phyloP scores from a whole-genome alignment of 306 rosid species.

The Corylus heterophylla region DNA sequence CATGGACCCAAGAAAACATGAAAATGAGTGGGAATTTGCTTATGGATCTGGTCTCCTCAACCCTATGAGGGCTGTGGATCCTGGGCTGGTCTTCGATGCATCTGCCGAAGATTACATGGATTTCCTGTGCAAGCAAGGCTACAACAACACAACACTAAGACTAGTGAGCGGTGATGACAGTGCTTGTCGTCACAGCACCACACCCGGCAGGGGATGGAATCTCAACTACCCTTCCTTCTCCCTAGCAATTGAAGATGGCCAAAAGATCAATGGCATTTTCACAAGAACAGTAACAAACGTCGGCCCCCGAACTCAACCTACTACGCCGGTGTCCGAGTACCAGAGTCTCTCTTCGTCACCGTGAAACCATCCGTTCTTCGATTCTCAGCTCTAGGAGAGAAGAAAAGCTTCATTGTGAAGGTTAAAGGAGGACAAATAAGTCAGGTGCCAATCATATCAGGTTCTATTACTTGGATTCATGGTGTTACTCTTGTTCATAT shows the following conservation, averaged over 20 bases:
- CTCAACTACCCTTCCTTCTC: slow-evolving; percentile 39
- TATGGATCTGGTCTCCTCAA: slow-evolving; percentile 32
- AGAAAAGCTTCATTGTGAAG: slow-evolving; percentile 20
- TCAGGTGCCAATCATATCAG: slow-evolving; percentile 22
- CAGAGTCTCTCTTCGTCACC: neutral
- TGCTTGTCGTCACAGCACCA: slow-evolving; percentile 25
- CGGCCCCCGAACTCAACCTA: slow-evolving; percentile 32
- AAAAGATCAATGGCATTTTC: slow-evolving; percentile 28
- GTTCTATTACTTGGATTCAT: slow-evolving; percentile 31
- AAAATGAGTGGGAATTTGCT: slow-evolving; percentile 26
- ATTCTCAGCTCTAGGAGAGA: slow-evolving; percentile 26
- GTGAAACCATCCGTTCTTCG: slow-evolving; percentile 28
- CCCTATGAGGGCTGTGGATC: slow-evolving; percentile 31
- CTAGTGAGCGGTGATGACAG: slow-evolving; percentile 12
- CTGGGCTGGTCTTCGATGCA: slow-evolving; percentile 30
- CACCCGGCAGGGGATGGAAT: slow-evolving; percentile 29
- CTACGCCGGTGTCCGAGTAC: slow-evolving; percentile 1
- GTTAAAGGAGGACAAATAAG: slow-evolving; percentile 10
- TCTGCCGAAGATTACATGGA: slow-evolving; percentile 10
- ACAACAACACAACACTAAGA: slow-evolving; percentile 21
- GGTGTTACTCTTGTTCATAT: neutral
- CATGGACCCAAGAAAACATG: slow-evolving; percentile 8
- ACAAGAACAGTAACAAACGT: slow-evolving; percentile 34
- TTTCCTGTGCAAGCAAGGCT: slow-evolving; percentile 39
- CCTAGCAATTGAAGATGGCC: slow-evolving; percentile 23